phyloP scores from a whole-genome alignment of 106 monocot species.

The Phalaenopsis equestris region DNA sequence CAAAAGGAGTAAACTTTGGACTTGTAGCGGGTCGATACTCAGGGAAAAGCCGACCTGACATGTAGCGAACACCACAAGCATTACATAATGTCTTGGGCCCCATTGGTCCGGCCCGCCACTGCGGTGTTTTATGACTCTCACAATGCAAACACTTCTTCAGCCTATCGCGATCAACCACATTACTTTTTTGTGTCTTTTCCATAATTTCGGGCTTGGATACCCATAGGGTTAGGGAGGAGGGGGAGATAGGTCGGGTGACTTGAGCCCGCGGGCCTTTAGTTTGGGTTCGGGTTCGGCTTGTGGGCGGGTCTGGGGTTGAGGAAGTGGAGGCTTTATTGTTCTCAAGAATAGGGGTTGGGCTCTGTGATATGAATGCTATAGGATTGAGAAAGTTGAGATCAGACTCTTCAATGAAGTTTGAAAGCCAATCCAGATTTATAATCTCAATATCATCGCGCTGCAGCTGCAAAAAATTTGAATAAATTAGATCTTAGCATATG shows the following conservation, averaged over 20 bases:
- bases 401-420: constrained; percentile 11
- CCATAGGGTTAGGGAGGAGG: neutral
- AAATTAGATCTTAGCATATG: neutral
- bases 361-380: neutral
- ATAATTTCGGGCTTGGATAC: neutral
- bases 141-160: constrained; percentile 25
- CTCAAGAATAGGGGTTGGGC: constrained; percentile 11
- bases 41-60: constrained; percentile 39
- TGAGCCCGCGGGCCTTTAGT: constrained; percentile 12
- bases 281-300: constrained; percentile 1
- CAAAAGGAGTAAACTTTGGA: too few species aligned
- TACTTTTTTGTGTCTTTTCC: neutral
- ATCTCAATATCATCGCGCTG: constrained; percentile 8
- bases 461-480: constrained; percentile 2
- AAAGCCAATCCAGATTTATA: constrained; percentile 10
- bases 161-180: too few species aligned
- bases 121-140: constrained; percentile 43
- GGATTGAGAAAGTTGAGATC: neutral
- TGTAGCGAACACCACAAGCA: constrained; percentile 38
- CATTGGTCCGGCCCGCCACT: constrained; percentile 53
- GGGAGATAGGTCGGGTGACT: neutral
- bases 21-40: constrained; percentile 28
- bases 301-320: neutral
- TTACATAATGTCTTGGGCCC: constrained; percentile 62
- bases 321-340: neutral